These are phyloP conservation scores for Apiotrichum akiyoshidainum DNA, from an alignment of 1,284 basidiomycete genomes.

Conservation along the genomic window DNA sequence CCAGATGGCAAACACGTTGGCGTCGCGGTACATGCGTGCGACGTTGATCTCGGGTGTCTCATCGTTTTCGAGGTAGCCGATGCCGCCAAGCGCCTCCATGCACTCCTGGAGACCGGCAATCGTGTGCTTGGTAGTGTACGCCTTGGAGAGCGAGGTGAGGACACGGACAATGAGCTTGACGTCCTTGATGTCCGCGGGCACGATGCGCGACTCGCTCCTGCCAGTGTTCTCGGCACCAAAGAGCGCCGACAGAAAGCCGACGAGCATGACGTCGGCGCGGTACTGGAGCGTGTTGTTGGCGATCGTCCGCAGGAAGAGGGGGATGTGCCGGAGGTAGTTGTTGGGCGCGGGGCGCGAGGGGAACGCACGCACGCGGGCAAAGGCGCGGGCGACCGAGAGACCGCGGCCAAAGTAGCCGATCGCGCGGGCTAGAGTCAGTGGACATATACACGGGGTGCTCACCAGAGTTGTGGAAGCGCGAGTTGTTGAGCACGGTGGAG, in stretches of 20 bases:
- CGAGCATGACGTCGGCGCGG: conserved; percentile 63
- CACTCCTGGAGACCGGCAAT: conserved; percentile 73
- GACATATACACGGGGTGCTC: conserved; percentile 24
- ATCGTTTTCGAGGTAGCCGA: conserved; percentile 71
- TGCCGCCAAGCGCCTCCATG: conserved; percentile 72
- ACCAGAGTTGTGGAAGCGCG: conserved; percentile 65
- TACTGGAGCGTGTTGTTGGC: conserved; percentile 62
- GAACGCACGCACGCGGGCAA: conserved; percentile 57
- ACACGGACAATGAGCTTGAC: conserved; percentile 59
- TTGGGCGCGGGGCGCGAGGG: conserved; percentile 53
- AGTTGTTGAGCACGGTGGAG: conserved; percentile 70
- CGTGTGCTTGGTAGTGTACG: conserved; percentile 65
- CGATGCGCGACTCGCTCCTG: conserved; percentile 42
- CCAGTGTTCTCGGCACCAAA: conserved; percentile 63
- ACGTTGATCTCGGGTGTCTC: conserved; percentile 54
- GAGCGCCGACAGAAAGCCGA: conserved; percentile 60
- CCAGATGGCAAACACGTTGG: conserved; percentile 75
- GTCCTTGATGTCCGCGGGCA: conserved; percentile 29
- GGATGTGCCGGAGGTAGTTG: conserved; percentile 55
- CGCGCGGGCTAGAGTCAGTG: conserved; percentile 49
- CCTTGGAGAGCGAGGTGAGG: conserved; percentile 68
- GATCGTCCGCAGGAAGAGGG: conserved; percentile 59
- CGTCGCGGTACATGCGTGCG: conserved; percentile 58
- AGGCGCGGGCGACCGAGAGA: conserved; percentile 63
- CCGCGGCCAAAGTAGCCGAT: conserved; percentile 62